Evolutionary conservation across 2,329 filamentous ascomycete genomes (phyloP).

Genomic region (Davidsoniella virescens): DNA sequence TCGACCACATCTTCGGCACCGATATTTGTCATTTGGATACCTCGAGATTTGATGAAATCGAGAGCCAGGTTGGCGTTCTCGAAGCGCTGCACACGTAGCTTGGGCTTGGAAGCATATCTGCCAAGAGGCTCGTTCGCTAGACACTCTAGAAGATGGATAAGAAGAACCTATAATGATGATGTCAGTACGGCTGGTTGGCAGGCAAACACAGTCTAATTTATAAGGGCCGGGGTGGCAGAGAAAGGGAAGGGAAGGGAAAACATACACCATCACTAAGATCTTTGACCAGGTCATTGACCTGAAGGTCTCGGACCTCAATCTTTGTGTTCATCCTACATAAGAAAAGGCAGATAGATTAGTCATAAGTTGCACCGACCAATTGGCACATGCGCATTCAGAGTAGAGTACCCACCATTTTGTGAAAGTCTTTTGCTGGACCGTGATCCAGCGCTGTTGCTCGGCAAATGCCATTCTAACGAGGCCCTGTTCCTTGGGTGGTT

Average conservation of each 20-base stretch:
- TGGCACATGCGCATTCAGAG: too few relatives aligned
- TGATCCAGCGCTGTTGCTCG: slow-evolving; percentile 52
- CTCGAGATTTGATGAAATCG: slow-evolving; percentile 76
- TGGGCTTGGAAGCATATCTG: slow-evolving; percentile 90
- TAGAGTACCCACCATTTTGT: slow-evolving; percentile 57
- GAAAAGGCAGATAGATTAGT: neutral
- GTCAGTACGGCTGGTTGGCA: neutral
- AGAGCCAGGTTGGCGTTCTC: slow-evolving; percentile 96
- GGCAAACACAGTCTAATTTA: neutral
- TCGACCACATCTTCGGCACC: slow-evolving; percentile 97
- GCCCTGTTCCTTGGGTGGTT: slow-evolving; percentile 33
- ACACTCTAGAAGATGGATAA: slow-evolving; percentile 94
- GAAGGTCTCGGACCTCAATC: slow-evolving; percentile 58
- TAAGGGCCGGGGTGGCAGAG: neutral
- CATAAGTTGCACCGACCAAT: too few relatives aligned
- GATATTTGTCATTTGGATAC: slow-evolving; percentile 97
- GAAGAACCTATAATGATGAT: slow-evolving; percentile 51
- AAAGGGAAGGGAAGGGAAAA: slow-evolving; percentile 2
- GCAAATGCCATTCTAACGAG: slow-evolving; percentile 45
- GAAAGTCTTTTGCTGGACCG: slow-evolving; percentile 96
- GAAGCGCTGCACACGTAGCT: slow-evolving; percentile 89
- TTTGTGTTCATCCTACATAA: slow-evolving; percentile 79
- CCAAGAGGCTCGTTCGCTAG: slow-evolving; percentile 88
- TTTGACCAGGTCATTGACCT: slow-evolving; percentile 71
- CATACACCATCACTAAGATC: slow-evolving; percentile 89